These are phyloP conservation scores for Pythium folliculosum DNA, from an alignment of 352 stramenopile species.

Conservation along the genomic window DNA sequence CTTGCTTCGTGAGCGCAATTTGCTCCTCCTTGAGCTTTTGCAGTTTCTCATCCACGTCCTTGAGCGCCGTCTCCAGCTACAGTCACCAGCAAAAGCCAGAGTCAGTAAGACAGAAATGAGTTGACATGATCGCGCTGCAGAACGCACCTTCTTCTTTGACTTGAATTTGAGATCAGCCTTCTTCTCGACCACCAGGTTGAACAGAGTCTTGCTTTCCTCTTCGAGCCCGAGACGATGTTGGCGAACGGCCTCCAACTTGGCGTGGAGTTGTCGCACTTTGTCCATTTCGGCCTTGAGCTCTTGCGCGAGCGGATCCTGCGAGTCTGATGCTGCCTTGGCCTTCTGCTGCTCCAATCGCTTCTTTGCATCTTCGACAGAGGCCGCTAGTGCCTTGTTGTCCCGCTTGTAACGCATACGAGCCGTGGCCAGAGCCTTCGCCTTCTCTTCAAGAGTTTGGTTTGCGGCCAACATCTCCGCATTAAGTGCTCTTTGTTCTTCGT, in stretches of 20 bases:
- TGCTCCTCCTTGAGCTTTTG: slow-evolving; percentile 83
- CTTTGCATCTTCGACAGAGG: slow-evolving; percentile 78
- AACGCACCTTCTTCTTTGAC: slow-evolving; percentile 82
- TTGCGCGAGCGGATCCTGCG: slow-evolving; percentile 76
- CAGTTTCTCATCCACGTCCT: slow-evolving; percentile 82
- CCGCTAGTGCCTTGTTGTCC: slow-evolving; percentile 81
- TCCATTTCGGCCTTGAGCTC: slow-evolving; percentile 87
- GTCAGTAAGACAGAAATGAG: not conserved
- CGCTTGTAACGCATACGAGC: slow-evolving; percentile 89
- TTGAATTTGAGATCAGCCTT: slow-evolving; percentile 89
- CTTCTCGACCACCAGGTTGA: slow-evolving; percentile 89
- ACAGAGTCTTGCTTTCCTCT: slow-evolving; percentile 89
- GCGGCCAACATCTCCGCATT: slow-evolving; percentile 82
- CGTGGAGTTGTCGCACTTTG: slow-evolving; percentile 79
- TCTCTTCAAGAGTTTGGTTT: slow-evolving; percentile 86
- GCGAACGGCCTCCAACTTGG: slow-evolving; percentile 82
- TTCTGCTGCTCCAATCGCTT: slow-evolving; percentile 83
- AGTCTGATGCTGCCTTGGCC: slow-evolving; percentile 68
- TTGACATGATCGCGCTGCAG: not conserved
- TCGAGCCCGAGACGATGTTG: slow-evolving; percentile 85
- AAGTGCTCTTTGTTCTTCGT: slow-evolving; percentile 85
- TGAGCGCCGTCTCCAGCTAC: slow-evolving; percentile 78
- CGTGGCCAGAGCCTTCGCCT: slow-evolving; percentile 83
- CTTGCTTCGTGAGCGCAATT: slow-evolving; percentile 76
- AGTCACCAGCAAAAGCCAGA: not conserved